phyloP scores from a whole-genome alignment of 2,329 filamentous ascomycete species.

The Zasmidium angulare region DNA sequence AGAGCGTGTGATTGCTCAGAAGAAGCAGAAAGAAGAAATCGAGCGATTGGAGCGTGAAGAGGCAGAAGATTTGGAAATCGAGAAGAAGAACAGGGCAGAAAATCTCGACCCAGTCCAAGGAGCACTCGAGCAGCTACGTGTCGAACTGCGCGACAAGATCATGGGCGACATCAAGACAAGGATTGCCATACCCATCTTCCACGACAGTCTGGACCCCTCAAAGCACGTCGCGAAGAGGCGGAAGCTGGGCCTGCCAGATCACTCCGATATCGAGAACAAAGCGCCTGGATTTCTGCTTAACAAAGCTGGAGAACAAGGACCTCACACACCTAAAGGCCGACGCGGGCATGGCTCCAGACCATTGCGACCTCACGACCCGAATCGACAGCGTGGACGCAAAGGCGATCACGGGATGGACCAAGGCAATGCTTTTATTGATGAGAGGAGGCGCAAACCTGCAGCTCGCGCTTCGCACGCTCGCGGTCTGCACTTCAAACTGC shows the following conservation, averaged over 20 bases:
- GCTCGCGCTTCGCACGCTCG: conserved; percentile 65
- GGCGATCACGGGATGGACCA: conserved; percentile 37
- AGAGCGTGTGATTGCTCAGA: conserved; percentile 48
- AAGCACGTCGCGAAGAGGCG: conserved; percentile 78
- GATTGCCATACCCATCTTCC: conserved; percentile 77
- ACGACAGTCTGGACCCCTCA: conserved; percentile 77
- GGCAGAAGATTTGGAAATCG: conserved; percentile 80
- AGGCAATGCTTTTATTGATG: conserved; percentile 53
- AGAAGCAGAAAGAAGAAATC: conserved; percentile 63
- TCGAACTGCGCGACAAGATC: conserved; percentile 81
- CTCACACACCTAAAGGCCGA: conserved; percentile 61
- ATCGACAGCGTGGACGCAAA: conserved; percentile 38
- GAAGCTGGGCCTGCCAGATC: conserved; percentile 73
- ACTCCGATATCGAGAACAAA: conserved; percentile 57
- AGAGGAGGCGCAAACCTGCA: conserved; percentile 58
- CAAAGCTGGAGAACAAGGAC: conserved; percentile 61
- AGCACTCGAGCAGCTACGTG: conserved; percentile 73
- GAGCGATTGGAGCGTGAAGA: conserved; percentile 70
- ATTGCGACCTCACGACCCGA: conserved; percentile 46
- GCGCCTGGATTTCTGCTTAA: conserved; percentile 44
- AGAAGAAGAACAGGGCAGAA: conserved; percentile 82
- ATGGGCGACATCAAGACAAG: conserved; percentile 86
- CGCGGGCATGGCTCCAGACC: conserved; percentile 44
- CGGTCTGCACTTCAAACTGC: conserved; percentile 77
- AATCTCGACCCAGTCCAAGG: conserved; percentile 88